Conservation (phyloP, 345 rosid genomes). For the Citrus sp. region DNA sequence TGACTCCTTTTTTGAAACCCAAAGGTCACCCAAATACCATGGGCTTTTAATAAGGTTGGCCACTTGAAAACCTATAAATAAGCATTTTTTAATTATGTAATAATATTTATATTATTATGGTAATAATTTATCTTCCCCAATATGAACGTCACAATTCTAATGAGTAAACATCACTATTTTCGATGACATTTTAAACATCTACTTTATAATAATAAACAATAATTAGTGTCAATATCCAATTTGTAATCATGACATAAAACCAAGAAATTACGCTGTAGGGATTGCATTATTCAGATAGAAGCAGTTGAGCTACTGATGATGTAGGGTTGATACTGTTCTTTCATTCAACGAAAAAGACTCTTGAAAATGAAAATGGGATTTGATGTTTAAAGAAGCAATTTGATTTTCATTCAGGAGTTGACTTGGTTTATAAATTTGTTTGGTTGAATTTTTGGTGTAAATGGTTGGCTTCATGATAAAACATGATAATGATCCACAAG, state of each 20-base stretch:
- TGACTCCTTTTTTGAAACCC: too few species aligned
- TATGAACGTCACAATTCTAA: too few species aligned
- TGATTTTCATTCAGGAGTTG: background rate
- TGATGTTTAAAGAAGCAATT: background rate
- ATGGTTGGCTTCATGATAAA: background rate
- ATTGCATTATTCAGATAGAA: background rate
- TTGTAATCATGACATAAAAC: background rate
- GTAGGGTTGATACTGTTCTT: background rate
- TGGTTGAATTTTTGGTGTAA: background rate
- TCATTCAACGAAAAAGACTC: background rate
- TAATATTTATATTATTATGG: too few species aligned
- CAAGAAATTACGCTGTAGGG: background rate
- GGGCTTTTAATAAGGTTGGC: background rate
- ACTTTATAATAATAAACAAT: background rate
- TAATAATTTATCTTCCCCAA: too few species aligned
- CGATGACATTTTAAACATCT: too few species aligned
- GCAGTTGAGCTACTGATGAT: slow-evolving; percentile 8
- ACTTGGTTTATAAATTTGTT: background rate
- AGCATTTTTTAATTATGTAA: background rate
- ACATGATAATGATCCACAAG: background rate
- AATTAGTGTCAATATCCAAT: background rate
- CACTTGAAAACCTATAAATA: background rate
- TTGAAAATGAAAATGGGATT: background rate
- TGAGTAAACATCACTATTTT: too few species aligned
- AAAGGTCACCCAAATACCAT: background rate